These are phyloP conservation scores for Arthroderma uncinatum DNA, from an alignment of 2,329 filamentous ascomycete genomes.

Conservation along the genomic window DNA sequence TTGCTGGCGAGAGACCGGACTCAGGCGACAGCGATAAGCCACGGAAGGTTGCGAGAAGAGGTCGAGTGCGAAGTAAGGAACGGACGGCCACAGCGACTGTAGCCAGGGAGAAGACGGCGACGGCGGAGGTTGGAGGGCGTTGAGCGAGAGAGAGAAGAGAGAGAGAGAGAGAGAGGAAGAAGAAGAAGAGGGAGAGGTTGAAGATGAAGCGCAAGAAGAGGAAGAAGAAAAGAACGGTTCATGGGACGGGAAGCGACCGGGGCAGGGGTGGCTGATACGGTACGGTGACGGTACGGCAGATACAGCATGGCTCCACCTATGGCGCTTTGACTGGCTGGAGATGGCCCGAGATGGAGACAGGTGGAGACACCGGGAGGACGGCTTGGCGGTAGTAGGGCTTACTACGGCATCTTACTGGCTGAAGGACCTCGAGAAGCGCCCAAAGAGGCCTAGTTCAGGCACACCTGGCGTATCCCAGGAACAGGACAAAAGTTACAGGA, in stretches of 20 bases:
- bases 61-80: conserved; percentile 20
- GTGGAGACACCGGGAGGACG: neutral
- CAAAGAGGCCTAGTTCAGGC: neutral
- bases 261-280: neutral
- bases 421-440: neutral
- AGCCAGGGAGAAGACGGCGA: conserved; percentile 7
- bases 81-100: conserved; percentile 27
- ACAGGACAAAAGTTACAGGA: neutral
- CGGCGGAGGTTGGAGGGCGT: conserved; percentile 14
- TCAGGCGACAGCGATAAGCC: neutral
- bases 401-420: neutral
- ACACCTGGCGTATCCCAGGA: neutral
- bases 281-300: neutral
- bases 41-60: neutral
- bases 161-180: conserved; percentile 6
- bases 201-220: neutral
- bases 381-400: neutral
- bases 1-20: neutral
- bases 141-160: conserved; percentile 10
- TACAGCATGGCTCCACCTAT: neutral
- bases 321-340: neutral
- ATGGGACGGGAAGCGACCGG: neutral
- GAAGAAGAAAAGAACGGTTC: conserved; percentile 2
- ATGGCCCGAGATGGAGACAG: neutral
- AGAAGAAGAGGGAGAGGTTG: neutral